Base-by-base conservation (phyloP, 2,329 filamentous ascomycete genomes). In the Sclerotinia trifoliorum region DNA sequence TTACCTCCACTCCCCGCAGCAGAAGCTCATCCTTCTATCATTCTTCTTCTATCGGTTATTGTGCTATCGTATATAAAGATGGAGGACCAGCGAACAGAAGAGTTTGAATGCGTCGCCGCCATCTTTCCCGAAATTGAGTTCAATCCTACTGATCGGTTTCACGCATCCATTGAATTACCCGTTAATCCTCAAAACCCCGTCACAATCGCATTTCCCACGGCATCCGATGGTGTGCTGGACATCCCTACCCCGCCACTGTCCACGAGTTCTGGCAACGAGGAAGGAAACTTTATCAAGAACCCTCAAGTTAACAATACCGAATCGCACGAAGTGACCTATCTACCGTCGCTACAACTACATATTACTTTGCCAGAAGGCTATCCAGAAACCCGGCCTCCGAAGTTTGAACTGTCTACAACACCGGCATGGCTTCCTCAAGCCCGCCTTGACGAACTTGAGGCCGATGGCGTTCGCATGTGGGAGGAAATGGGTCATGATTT, bases 71-170 rank as follows among this genome's bases (percentile, higher is more conserved):
- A 10, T 7, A 29, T 84, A 78, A 85, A 90, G 81, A 86, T 84
- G 74, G 90, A 93, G 73, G 84, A 87, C 74, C 80, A 82, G 71
- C 86, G 88, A 62, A 78, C 81, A 66, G 80, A 83, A 58, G 88
- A 90, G 80, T 81, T 90, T 66, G 83, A 82, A 73, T 84, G 86
- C 19, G 82, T 90, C 67, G 79, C 82, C 67, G 86, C 87, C 70
- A 90, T 91, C 74, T 91, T 85, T 71, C 88, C 88, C n/a, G 88
- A 90, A 77, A 84, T 90, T 19, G 80, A 80, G 42, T 78, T 79
- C 11, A 76, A 81, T 26, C 77, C 81, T 57, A 75, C 80, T 8
- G 73, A 81, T 44, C 80, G 79, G 10, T 83, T 88, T 75, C 80
- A 81, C 55, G 73, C 74, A 10, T 73, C 73, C n/a, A 82, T 90